These are phyloP conservation scores for Clarkia xantiana DNA, from an alignment of 345 rosid genomes.

Conservation along the genomic window DNA sequence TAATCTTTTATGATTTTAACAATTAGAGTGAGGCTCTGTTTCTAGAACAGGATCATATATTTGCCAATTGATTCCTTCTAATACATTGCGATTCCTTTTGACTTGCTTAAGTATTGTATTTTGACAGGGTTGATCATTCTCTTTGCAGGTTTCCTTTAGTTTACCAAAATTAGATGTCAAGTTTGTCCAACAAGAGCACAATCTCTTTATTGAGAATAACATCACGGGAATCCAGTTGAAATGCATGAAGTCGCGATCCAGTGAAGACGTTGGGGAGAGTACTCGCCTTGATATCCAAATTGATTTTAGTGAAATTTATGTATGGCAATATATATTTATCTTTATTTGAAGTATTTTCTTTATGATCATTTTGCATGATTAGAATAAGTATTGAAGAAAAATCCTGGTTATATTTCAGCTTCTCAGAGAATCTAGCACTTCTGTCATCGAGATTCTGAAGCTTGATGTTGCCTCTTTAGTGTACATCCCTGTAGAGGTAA, in stretches of 20 bases:
- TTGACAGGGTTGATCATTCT: slow-evolving; percentile 9
- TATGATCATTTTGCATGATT: slow-evolving; percentile 15
- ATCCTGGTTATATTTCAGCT: slow-evolving; percentile 46
- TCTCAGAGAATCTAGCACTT: slow-evolving; percentile 59
- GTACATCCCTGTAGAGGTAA: slow-evolving; percentile 72
- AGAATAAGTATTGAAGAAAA: not conserved
- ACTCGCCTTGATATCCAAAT: slow-evolving; percentile 80
- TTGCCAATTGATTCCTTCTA: not conserved
- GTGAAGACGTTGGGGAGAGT: slow-evolving; percentile 85
- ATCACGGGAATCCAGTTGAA: slow-evolving; percentile 73
- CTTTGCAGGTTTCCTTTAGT: slow-evolving; percentile 50
- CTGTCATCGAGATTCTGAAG: slow-evolving; percentile 82
- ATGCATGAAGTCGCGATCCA: slow-evolving; percentile 48
- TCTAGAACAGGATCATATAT: not conserved
- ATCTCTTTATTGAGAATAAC: slow-evolving; percentile 53
- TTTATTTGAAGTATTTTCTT: slow-evolving; percentile 5
- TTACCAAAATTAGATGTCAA: slow-evolving; percentile 76
- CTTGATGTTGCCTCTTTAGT: slow-evolving; percentile 63
- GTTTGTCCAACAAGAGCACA: slow-evolving; percentile 55
- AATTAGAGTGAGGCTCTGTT: not conserved
- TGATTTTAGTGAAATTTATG: slow-evolving; percentile 95
- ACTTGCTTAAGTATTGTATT: not conserved
- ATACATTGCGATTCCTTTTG: not conserved
- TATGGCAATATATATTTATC: slow-evolving; percentile 17
- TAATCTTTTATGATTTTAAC: too few relatives aligned